Evolutionary conservation across 345 rosid genomes (phyloP), one percentile per base, ranked within the genome.

Genomic region (Salix caprea): DNA sequence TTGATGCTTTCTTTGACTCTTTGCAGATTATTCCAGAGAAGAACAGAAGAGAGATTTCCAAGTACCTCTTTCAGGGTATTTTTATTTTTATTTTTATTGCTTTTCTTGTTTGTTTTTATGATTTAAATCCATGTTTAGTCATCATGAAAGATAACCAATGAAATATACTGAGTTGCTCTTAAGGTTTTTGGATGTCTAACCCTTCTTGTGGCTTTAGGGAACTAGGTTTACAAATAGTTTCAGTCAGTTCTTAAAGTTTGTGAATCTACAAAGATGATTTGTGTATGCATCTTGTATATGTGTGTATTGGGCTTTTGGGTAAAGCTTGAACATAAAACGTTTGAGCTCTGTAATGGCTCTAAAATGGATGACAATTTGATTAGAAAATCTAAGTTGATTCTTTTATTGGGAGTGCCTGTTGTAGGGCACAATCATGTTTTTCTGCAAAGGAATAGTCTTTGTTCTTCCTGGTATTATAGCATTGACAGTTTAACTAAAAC

Each of bases 21-120:
- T 62, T 39, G 70, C 67, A 79, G 82, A 79, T 79, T 65, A 79
- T 79, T 32, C 28, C 82, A n/a, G 82, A 79, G 82, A 79, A 79
- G 82, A 79, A 79, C 75, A 74, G 82, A 64, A 79, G 75, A 42
- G 82, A 79, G 36, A 79, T 79, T 61, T 79, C 78, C 2, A 79
- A 75, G 67, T 75, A 79, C 65, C 82, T 79, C 61, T 79, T 79
- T 66, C 82, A 79, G 70, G 82, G 82, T 79, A 36, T 65, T 24
- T 30, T 1, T 61, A 8, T 65, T 24, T 30, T 1, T 61, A 8
- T 10, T 60, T 60, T 4, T 13, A 14, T 37, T 42, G 2, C 1
- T n/a, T 13, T 23, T 0, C 52, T 40, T 40, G 44, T 40, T 40
- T 10, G 44, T 40, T 56, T 7, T 72, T 52, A 7, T 15, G 23